Evolutionary conservation across 2,329 filamentous ascomycete species (phyloP), one percentile per base, ranked within the genome.

Genomic region (Zymoseptoria crescenta): DNA sequence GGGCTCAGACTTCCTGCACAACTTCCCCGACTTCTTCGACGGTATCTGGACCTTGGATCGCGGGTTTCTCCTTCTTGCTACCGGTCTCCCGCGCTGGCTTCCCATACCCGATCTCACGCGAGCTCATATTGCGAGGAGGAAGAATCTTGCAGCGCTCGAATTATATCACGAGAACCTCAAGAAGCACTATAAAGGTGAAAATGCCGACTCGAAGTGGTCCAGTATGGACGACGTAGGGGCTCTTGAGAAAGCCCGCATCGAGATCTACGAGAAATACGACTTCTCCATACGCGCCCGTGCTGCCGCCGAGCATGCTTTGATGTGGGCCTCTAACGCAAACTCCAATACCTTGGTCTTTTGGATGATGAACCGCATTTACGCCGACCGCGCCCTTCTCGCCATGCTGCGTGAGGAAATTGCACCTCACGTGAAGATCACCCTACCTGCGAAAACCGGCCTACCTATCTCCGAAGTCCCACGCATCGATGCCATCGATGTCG

Each of bases 321-420:
- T 83, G 24, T 84, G 81, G 81, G 80, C 80, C 8, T 72, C 80
- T 67, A 79, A 81, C 63, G 78, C 78, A 16, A 82, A 84, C 62
- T 75, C 78, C 4, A 78, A 78, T 55, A 74, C 76, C 3, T 69
- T 83, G 8, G 65, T 74, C 16, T 75, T 74, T 56, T 76, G 74
- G 74, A 68, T 76, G 61, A 57, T 74, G 21, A 66, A 69, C 48
- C 68, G 69, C 28, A 72, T 75, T 52, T 73, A 73, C 57, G 64
- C 68, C 3, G 71, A 73, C 59, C 61, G 61, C 9, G 60, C 57
- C 1, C 61, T 74, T 19, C 63, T 73, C 10, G 66, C 67, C 3
- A 67, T 65, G 57, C 62, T 75, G 13, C 69, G 73, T 1, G 67
- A 71, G 19, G 73, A 75, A 56, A 71, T 72, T 13, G 66, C 64